Evolutionary conservation across 257 asterid species (phyloP), one percentile per base, ranked within the genome.

Genomic region (Leptodermis oblonga): DNA sequence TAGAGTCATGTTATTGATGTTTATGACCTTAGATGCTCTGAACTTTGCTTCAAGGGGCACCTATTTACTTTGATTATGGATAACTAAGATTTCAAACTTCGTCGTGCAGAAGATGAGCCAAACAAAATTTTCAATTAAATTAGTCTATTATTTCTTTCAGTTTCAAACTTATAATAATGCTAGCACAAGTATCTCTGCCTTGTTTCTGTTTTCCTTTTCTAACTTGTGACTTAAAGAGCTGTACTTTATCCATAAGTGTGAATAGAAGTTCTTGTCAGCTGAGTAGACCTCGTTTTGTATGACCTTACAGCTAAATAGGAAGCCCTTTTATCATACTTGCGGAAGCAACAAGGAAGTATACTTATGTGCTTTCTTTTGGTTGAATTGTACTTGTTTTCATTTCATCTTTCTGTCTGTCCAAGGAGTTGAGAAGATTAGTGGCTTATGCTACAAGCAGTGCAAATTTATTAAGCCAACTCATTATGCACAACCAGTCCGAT

Each of bases 361-460:
- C 6, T 22, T 30, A 10, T 51, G 46, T 53, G 53, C 62, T 60
- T 48, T 59, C 42, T 46, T 58, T 71, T 58, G 60, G 62, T 25
- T 58, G 43, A 30, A 37, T 55, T 67, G 26, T 30, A 7, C 46
- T 67, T 7, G 37, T 30, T 30, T 20, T 43, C 12, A 4, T 13
- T 49, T 74, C 23, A 6, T 62, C 36, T 30, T 75, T 77, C 26
- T 69, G 9, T 33, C 22, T 79, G 64, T 83, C 37, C 67, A 79
- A 94, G 99, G 97, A 87, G 48, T 90, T 94, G 46, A 87, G 76
- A 78, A 84, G 99, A 80, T 77, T 91, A 85, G 84, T 76, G 53
- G 90, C 96, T 46, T 94, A 94, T 79, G 94, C 99, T 63, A 81
- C 87, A 60, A 86, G 96, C 88, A 85, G 97, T 69, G 95, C 88